Percentiles rank a stretch among this genome's conserved stretches.
phyloP scores from a whole-genome alignment of 2,329 filamentous ascomycete species.

The Trichoderma guizhouense region DNA sequence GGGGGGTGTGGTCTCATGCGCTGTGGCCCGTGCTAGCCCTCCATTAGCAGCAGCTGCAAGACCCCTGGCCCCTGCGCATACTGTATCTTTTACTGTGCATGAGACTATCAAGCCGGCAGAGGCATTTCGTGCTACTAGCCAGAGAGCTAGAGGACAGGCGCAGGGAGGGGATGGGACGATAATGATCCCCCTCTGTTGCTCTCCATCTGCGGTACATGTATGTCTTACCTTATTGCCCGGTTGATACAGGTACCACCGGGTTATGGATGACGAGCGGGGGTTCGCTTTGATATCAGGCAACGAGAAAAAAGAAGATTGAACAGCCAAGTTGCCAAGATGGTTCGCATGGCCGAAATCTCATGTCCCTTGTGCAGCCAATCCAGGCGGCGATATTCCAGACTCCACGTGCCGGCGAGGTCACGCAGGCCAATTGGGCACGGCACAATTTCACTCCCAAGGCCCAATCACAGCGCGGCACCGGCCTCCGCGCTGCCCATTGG shows the following conservation, averaged over 20 bases:
- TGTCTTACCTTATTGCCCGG: constrained; percentile 8
- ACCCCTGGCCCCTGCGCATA: constrained; percentile 3
- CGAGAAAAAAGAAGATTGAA: background rate
- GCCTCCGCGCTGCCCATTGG: constrained; percentile 27
- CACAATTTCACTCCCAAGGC: constrained; percentile 24
- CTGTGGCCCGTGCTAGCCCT: background rate
- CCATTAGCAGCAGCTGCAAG: background rate
- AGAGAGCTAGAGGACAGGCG: background rate
- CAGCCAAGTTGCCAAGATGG: background rate
- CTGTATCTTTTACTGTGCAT: constrained; percentile 11
- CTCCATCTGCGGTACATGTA: background rate
- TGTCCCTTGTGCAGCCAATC: constrained; percentile 9
- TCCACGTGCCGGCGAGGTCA: constrained; percentile 18
- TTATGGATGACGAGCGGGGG: background rate
- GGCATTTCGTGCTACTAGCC: background rate
- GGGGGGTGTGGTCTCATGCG: constrained; percentile 9
- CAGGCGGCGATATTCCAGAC: background rate
- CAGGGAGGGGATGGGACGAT: background rate
- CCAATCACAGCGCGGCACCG: constrained; percentile 27
- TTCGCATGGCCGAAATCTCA: background rate
- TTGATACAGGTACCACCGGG: background rate
- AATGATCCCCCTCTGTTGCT: background rate
- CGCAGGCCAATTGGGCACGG: constrained; percentile 14
- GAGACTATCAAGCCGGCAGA: constrained; percentile 5
- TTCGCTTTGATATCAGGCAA: constrained; percentile 1